phyloP scores from a whole-genome alignment of 306 rosid genomes.

The Prunus davidiana region DNA sequence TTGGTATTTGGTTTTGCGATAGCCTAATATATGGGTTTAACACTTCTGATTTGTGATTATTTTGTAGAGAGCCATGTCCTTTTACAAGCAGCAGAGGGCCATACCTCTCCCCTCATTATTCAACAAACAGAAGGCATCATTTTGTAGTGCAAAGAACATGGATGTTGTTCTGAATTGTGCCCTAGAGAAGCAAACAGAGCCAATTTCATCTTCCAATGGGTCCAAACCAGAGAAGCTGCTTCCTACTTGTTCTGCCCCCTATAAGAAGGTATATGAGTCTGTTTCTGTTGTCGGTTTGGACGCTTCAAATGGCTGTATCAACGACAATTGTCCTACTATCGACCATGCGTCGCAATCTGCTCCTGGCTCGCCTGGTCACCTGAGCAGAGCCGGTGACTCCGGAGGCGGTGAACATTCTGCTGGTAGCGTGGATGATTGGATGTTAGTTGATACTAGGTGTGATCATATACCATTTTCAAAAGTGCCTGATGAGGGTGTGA shows the following conservation, averaged over 20 bases:
- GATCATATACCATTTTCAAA: background rate
- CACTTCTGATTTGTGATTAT: background rate
- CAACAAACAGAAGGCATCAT: background rate
- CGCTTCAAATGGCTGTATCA: background rate
- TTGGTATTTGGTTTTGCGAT: background rate
- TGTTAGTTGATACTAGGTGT: background rate
- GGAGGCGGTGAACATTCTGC: background rate
- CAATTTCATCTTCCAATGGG: background rate
- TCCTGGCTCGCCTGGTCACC: background rate
- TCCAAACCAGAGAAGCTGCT: background rate
- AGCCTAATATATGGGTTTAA: background rate
- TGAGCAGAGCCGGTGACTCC: background rate
- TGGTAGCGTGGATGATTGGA: background rate
- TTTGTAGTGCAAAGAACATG: background rate
- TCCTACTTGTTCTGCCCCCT: background rate
- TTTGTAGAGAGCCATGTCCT: slow-evolving; percentile 1
- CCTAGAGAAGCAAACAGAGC: background rate
- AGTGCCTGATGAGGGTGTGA: background rate
- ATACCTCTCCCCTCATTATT: background rate
- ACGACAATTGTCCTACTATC: background rate
- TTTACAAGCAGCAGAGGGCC: background rate
- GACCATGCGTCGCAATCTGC: background rate
- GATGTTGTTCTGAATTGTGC: background rate
- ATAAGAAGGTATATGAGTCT: background rate
- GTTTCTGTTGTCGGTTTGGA: background rate